Evolutionary conservation across 169 alveolate species (phyloP).

Genomic region (Cryptosporidium meleagridis): DNA sequence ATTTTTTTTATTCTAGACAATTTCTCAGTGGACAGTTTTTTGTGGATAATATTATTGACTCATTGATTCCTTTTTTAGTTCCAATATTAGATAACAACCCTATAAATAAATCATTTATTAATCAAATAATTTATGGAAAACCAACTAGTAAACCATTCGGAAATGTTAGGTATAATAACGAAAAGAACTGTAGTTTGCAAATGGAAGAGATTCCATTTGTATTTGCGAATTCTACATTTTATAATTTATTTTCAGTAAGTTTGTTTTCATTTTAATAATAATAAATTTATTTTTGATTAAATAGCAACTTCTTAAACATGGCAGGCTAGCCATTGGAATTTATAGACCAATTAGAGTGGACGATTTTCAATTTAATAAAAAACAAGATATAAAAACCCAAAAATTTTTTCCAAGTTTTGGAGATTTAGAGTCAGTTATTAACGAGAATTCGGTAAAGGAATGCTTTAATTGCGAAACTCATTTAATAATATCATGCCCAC

Average conservation of each 20-base stretch:
- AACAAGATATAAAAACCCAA: neutral
- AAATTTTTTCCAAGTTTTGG: neutral
- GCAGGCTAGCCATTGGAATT: constrained; percentile 25
- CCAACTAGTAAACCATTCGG: neutral
- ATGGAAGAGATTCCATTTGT: constrained; percentile 43
- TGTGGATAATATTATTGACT: constrained; percentile 20
- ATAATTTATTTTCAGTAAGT: constrained; percentile 43
- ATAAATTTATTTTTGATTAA: neutral
- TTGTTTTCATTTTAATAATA: neutral
- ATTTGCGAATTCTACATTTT: constrained; percentile 30
- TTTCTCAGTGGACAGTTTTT: constrained; percentile 53
- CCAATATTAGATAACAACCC: constrained; percentile 16
- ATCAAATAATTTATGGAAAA: constrained; percentile 20
- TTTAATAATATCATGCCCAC: constrained; percentile 42
- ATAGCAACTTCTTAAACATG: constrained; percentile 13
- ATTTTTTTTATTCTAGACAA: constrained; percentile 44
- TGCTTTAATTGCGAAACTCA: constrained; percentile 27
- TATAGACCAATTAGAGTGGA: constrained; percentile 16
- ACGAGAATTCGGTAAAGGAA: constrained; percentile 1
- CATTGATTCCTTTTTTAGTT: neutral
- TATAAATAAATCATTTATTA: constrained; percentile 8
- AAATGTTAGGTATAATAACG: neutral
- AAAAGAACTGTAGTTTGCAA: constrained; percentile 2
- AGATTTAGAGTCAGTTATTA: neutral
- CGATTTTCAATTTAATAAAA: neutral